Percentiles rank a stretch among this genome's conserved stretches.
phyloP scores from a whole-genome alignment of 1,284 basidiomycete species.

The Sanghuangporus weigelae region DNA sequence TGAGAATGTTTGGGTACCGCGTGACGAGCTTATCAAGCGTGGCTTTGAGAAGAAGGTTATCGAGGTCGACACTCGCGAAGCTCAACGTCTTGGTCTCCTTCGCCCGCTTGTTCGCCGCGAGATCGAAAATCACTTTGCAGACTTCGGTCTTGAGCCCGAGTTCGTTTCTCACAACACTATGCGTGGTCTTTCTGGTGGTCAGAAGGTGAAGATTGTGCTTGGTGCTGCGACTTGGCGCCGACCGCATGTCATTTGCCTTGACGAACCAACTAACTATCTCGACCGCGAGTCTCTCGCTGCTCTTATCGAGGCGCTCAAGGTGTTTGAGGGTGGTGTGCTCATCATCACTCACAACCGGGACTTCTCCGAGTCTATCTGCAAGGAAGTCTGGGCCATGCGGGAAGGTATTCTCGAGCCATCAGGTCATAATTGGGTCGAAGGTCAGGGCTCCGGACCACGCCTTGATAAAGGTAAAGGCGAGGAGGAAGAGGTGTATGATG shows the following conservation, averaged over 20 bases:
- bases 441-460: conserved; percentile 86
- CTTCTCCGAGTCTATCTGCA: conserved; percentile 95
- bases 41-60: conserved; percentile 99
- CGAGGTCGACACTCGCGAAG: conserved; percentile 96
- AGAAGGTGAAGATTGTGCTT: conserved; percentile 99
- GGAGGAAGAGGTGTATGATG: conserved; percentile 87
- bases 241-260: conserved; percentile 95
- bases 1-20: conserved; percentile 95
- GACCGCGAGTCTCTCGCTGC: conserved; percentile 97
- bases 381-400: conserved; percentile 91
- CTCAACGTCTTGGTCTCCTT: conserved; percentile 92
- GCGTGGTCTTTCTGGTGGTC: conserved; percentile 97
- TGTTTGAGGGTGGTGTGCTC: conserved; percentile 95
- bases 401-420: conserved; percentile 91
- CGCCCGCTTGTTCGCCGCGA: conserved; percentile 96
- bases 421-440: conserved; percentile 98
- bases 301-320: conserved; percentile 93
- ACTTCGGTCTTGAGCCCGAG: conserved; percentile 95
- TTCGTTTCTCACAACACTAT: conserved; percentile 97
- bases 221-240: conserved; percentile 98
- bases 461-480: conserved; percentile 89
- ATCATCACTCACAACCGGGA: conserved; percentile 97
- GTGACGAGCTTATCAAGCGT: conserved; percentile 95
- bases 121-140: conserved; percentile 96
- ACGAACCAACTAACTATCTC: conserved; percentile 98